Evolutionary conservation across 2,329 filamentous ascomycete species (phyloP), one percentile per base, ranked within the genome.

Genomic region (Acephala macrosclerotiorum): DNA sequence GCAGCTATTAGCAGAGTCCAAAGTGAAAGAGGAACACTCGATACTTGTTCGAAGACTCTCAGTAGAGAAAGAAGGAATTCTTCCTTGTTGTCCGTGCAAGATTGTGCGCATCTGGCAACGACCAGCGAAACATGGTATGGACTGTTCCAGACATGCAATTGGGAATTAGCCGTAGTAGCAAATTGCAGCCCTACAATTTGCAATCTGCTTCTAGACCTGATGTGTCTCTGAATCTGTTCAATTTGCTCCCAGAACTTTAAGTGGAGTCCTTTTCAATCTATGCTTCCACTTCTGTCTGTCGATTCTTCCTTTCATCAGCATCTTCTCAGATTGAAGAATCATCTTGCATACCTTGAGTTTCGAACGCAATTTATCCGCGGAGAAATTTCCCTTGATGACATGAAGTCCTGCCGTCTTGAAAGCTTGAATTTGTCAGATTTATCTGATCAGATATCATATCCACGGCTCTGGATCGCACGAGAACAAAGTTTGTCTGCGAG

Each of bases 1-100:
- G 60, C 25, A 56, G 26, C 9, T 66, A 66, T 60, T 66, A 59
- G 38, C n/a, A 36, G 3, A 25, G 20, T n/a, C 11, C 26, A 51
- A 33, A 36, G 22, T 29, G 3, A 12, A 29, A 6, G 29, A 47
- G 16, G 25, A 25, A 53, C 2, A 20, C 4, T 51, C 6, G 14
- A 51, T 38, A n/a, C 33, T 22, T 51, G 18, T 16, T 14, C 29
- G 33, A 40, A 25, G 22, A 2, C 18, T 63, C 4, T 14, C 16
- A 2, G 14, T n/a, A 16, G 20, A 49, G 40, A 29, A 25, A 9
- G 36, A 38, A 20, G 29, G 25, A 14, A 49, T 22, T 12, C n/a
- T n/a, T 22, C n/a, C 45, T 49, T 22, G 7, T 3, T n/a, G 18
- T 49, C n/a, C 22, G 33, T 53, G 49, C 26, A 29, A n/a, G 14